phyloP scores from a whole-genome alignment of 1,139 yeast species.

The Sugiyamaella xylanicola region DNA sequence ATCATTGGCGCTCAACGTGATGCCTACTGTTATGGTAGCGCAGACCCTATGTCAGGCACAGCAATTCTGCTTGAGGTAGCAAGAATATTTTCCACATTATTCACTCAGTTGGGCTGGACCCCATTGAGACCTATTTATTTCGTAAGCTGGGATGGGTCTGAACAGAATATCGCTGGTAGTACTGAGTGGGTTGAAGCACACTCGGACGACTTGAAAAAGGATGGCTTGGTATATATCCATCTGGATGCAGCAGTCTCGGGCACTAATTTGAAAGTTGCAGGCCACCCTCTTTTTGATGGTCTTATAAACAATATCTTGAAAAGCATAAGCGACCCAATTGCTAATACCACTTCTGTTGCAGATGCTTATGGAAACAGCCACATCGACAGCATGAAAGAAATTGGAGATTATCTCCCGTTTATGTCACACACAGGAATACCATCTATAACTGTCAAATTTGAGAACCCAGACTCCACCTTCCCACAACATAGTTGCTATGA shows the following conservation, averaged over 20 bases:
- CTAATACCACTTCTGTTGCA: conserved; percentile 30
- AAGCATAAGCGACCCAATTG: conserved; percentile 45
- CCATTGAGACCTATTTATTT: conserved; percentile 84
- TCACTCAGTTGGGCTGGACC: conserved; percentile 69
- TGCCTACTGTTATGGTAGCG: conserved; percentile 73
- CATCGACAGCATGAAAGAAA: conserved; percentile 25
- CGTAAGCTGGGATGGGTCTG: conserved; percentile 83
- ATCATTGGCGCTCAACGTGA: conserved; percentile 87
- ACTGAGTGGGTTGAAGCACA: conserved; percentile 74
- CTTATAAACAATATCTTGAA: conserved; percentile 49
- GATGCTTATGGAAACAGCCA: conserved; percentile 29
- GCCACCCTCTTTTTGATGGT: conserved; percentile 66
- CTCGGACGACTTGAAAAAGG: conserved; percentile 54
- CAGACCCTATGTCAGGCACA: conserved; percentile 75
- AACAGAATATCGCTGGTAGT: conserved; percentile 82
- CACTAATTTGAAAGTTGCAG: conserved; percentile 53
- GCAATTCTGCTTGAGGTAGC: conserved; percentile 71
- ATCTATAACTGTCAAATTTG: conserved; percentile 59
- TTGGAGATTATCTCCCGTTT: conserved; percentile 71
- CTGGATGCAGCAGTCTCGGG: conserved; percentile 75
- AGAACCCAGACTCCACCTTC: conserved; percentile 38
- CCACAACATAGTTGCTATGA: conserved; percentile 72
- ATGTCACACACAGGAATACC: conserved; percentile 69
- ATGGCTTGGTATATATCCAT: conserved; percentile 76
- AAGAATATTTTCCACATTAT: conserved; percentile 67